These are phyloP conservation scores for Vanrija sp. DNA, from an alignment of 1,284 basidiomycete species.

Conservation along the genomic window DNA sequence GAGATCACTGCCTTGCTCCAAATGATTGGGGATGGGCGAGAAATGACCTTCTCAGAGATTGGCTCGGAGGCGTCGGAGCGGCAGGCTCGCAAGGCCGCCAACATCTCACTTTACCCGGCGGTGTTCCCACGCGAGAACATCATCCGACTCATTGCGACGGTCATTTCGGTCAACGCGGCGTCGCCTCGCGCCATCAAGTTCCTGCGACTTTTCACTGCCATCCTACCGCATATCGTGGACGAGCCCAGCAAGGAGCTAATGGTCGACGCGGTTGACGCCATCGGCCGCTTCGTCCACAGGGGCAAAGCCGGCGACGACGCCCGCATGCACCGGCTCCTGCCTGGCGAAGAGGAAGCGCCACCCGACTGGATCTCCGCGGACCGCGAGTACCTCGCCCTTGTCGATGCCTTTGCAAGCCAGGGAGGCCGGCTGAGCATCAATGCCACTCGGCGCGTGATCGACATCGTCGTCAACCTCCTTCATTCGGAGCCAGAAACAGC, in stretches of 20 bases:
- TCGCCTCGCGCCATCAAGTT: conserved; percentile 65
- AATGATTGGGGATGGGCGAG: conserved; percentile 44
- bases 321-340: conserved; percentile 52
- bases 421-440: conserved; percentile 58
- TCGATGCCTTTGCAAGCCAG: conserved; percentile 56
- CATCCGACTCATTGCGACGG: conserved; percentile 67
- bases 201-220: conserved; percentile 59
- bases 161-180: conserved; percentile 70
- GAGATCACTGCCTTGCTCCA: conserved; percentile 69
- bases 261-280: conserved; percentile 63
- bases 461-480: conserved; percentile 60
- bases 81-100: conserved; percentile 48
- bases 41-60: conserved; percentile 53
- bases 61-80: conserved; percentile 62
- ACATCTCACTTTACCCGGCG: conserved; percentile 60
- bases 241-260: conserved; percentile 55
- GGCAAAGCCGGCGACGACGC: conserved; percentile 27
- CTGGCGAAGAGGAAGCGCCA: conserved; percentile 48
- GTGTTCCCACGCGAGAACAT: conserved; percentile 63
- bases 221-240: conserved; percentile 55
- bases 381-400: conserved; percentile 61
- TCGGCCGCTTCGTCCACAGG: conserved; percentile 47
- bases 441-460: conserved; percentile 56
- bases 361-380: conserved; percentile 60
- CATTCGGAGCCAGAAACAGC: conserved; percentile 36